Conservation (phyloP, 495 filamentous ascomycete species). For the Evansstolkia leycettana region DNA sequence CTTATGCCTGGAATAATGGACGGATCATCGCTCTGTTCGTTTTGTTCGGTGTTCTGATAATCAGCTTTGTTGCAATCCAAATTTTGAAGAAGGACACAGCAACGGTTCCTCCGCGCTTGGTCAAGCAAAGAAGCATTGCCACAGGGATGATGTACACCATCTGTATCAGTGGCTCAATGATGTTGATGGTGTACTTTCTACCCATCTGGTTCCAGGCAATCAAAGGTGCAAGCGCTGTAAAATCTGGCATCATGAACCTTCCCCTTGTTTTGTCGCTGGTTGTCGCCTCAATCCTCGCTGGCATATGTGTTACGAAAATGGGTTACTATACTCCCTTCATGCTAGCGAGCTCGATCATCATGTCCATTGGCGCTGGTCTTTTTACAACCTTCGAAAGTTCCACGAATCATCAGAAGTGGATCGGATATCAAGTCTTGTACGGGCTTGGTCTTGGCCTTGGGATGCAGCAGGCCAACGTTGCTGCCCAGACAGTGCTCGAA, state of each 20-base stretch:
- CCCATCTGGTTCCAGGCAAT: slow-evolving; percentile 29
- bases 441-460: slow-evolving; percentile 7
- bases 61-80: slow-evolving; percentile 46
- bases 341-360: slow-evolving; percentile 2
- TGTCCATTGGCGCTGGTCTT: slow-evolving; percentile 27
- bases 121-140: slow-evolving; percentile 47
- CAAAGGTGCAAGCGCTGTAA: slow-evolving; percentile 12
- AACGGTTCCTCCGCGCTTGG: slow-evolving; percentile 49
- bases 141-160: slow-evolving; percentile 32
- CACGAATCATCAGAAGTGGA: slow-evolving; percentile 36
- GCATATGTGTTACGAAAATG: slow-evolving; percentile 5
- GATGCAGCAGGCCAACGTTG: slow-evolving; percentile 1
- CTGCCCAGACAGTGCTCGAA: neutral
- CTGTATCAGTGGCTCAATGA: slow-evolving; percentile 35
- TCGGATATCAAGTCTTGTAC: slow-evolving; percentile 43
- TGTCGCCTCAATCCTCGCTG: slow-evolving; percentile 3
- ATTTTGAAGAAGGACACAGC: slow-evolving; percentile 47
- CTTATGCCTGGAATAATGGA: slow-evolving; percentile 37
- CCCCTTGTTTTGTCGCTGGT: slow-evolving; percentile 13
- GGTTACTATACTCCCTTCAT: slow-evolving; percentile 7
- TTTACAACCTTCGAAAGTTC: slow-evolving; percentile 36
- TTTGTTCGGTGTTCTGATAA: slow-evolving; percentile 42
- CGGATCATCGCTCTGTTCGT: slow-evolving; percentile 43
- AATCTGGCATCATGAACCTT: slow-evolving; percentile 19
- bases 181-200: slow-evolving; percentile 12